Base-by-base conservation (phyloP, 768 basidiomycete species). In the Termitomyces sp. region DNA sequence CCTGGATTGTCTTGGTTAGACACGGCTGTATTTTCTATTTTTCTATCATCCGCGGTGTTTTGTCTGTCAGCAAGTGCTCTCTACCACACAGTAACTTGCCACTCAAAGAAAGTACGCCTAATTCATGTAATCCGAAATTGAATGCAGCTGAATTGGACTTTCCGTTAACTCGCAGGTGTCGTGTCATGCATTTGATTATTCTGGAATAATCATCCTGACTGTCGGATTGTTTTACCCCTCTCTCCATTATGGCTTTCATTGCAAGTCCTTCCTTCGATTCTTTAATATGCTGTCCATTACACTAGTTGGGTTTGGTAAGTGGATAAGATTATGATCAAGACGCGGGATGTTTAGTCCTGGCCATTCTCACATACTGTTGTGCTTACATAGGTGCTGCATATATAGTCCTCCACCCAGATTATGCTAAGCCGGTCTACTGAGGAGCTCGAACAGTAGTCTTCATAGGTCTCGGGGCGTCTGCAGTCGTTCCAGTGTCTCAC, bases 171-270 rank as follows among this genome's bases (percentile, higher is more conserved):
- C 54, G 30, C 58, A 89, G 87, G 80, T 87, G 43, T 73, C 72
- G 51, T 91, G 84, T 66, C 81, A 88, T 67, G 77, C 79, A 15
- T 71, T 87, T 45, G 91, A 89, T 70, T 89, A 94, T 68, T 73
- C 88, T 30, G 94, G 94, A 11, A 96, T 96, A 60, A 80, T 87
- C 49, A 78, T 85, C 33, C 77, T 91, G 54, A 90, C 76, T 42
- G 84, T 89, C 44, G 93, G 92, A 26, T 92, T 90, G 35, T 87
- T 86, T 68, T 83, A 83, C 61, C 88, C 92, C 6, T 82, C 77
- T 60, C 73, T 94, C 41, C 88, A 87, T 66, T 93, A 91, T 66
- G 86, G 82, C 2, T 91, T 90, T 70, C 88, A 79, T 71, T 90
- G 88, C 64, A 75, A 86, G 31, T 74, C 78, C 8, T 63, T 70